Evolutionary conservation across 139 green algal genomes (phyloP).

Genomic region (Trebouxia sp.): DNA sequence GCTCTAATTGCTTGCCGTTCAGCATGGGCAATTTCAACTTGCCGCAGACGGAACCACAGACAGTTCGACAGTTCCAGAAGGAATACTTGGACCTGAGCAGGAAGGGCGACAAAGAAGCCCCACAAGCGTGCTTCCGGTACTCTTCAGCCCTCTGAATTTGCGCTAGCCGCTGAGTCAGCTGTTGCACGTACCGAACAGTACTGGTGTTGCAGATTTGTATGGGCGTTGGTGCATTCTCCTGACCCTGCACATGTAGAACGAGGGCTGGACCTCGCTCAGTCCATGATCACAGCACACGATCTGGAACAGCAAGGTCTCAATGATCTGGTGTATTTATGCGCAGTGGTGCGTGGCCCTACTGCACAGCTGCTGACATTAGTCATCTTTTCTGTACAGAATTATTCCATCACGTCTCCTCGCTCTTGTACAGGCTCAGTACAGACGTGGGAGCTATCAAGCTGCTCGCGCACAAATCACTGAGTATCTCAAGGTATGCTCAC

Average conservation of each 20-base stretch:
- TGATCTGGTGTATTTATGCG: conserved; percentile 15
- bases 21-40: neutral
- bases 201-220: conserved; percentile 19
- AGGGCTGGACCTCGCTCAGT: neutral
- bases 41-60: neutral
- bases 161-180: too few species aligned
- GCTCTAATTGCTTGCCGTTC: too few species aligned
- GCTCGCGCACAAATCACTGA: neutral
- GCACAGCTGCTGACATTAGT: neutral
- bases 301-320: conserved; percentile 18
- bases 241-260: neutral
- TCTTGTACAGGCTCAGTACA: conserved; percentile 3
- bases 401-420: neutral
- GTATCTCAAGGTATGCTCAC: neutral
- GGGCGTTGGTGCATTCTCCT: conserved; percentile 13
- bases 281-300: conserved; percentile 15
- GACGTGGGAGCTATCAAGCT: conserved; percentile 9
- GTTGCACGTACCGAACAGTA: too few species aligned
- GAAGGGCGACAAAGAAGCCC: neutral
- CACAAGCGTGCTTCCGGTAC: conserved; percentile 7
- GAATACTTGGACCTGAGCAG: conserved; percentile 4
- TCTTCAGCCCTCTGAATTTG: too few species aligned
- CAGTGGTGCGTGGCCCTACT: conserved; percentile 6
- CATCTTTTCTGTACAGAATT: too few species aligned
- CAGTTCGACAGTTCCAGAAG: conserved; percentile 12